Conservation (phyloP, 1,284 basidiomycete genomes). For the Tremellales sp. region DNA sequence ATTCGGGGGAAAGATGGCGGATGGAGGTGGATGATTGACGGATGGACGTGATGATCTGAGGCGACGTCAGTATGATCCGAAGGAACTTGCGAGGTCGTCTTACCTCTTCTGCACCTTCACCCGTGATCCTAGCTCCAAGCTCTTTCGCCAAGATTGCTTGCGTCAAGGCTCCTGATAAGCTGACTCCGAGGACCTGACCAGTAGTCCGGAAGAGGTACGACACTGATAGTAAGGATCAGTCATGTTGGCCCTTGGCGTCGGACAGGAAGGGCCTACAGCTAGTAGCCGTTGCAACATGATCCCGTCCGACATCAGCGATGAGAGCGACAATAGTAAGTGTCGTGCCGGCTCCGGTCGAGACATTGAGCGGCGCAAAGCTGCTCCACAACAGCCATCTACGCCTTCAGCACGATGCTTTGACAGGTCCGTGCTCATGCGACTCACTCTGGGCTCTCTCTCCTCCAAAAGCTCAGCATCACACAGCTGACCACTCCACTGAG, state of each 20-base stretch:
- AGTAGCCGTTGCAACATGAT: constrained; percentile 77
- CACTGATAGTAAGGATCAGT: constrained; percentile 52
- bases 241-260: not conserved
- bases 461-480: constrained; percentile 28
- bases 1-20: constrained; percentile 59
- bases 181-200: constrained; percentile 85
- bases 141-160: constrained; percentile 69
- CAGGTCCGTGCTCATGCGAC: constrained; percentile 1
- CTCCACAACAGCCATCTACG: constrained; percentile 56
- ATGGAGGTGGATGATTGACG: constrained; percentile 81
- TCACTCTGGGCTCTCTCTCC: constrained; percentile 53
- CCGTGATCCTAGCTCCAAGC: constrained; percentile 67
- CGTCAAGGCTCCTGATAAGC: constrained; percentile 71
- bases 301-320: constrained; percentile 71
- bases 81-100: constrained; percentile 28
- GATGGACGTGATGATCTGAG: constrained; percentile 51
- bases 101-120: constrained; percentile 66
- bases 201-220: constrained; percentile 86
- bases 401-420: not conserved
- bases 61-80: too few relatives aligned
- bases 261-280: constrained; percentile 61
- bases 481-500: constrained; percentile 21
- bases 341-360: constrained; percentile 30
- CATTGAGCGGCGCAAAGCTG: constrained; percentile 12
- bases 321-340: constrained; percentile 56